Conservation (phyloP, 371 early-diverging fungal genomes). For the Mucor saturninus region DNA sequence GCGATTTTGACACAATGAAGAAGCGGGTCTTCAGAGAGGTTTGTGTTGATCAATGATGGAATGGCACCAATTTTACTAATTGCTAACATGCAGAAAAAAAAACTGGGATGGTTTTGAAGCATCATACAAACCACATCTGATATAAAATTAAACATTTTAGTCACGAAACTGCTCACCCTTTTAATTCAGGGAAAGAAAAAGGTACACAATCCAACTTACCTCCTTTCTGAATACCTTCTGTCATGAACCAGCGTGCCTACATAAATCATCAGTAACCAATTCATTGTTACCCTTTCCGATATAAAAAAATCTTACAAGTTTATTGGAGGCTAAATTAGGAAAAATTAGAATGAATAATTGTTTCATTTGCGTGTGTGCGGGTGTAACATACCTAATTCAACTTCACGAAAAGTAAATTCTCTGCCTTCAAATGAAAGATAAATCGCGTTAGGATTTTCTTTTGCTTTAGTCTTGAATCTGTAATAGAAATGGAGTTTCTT, state of each 20-base stretch:
- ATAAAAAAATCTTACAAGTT: slow-evolving; percentile 24
- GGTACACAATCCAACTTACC: slow-evolving; percentile 11
- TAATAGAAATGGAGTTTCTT: slow-evolving; percentile 32
- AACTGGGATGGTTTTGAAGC: slow-evolving; percentile 39
- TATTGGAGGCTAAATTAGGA: slow-evolving; percentile 30
- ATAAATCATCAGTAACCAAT: not conserved
- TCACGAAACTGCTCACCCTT: not conserved
- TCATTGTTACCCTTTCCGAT: too few species aligned
- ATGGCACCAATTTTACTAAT: slow-evolving; percentile 39
- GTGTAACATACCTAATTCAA: slow-evolving; percentile 30
- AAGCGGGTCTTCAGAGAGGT: slow-evolving; percentile 30
- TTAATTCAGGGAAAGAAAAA: too few species aligned
- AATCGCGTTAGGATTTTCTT: slow-evolving; percentile 24
- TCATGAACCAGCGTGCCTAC: slow-evolving; percentile 33
- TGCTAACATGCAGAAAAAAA: slow-evolving; percentile 31
- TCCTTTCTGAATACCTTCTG: slow-evolving; percentile 21
- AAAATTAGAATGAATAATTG: slow-evolving; percentile 17
- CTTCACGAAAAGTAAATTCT: slow-evolving; percentile 31
- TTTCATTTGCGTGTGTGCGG: not conserved
- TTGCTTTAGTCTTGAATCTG: slow-evolving; percentile 35
- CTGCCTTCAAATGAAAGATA: slow-evolving; percentile 38
- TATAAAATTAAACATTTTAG: not conserved
- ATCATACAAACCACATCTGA: slow-evolving; percentile 36
- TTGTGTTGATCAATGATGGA: slow-evolving; percentile 39
- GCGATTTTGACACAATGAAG: slow-evolving; percentile 38